Conservation (phyloP, 1,284 basidiomycete genomes). For the Phenoliferia sp. region DNA sequence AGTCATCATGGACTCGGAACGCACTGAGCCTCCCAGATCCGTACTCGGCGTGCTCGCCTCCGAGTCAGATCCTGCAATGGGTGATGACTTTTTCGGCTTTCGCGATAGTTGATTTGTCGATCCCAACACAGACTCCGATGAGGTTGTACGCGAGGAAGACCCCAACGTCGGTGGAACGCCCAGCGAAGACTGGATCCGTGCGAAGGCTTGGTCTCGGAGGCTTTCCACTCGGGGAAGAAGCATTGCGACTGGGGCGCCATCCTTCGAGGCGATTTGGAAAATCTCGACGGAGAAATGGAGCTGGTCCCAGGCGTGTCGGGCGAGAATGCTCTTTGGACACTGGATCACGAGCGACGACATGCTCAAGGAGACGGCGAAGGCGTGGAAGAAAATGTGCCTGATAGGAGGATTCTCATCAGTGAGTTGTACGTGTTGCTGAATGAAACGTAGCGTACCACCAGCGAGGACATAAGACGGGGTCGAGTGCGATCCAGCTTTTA, state of each 20-base stretch:
- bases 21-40: too few species aligned
- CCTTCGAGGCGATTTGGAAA: constrained; percentile 22
- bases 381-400: constrained; percentile 30
- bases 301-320: constrained; percentile 31
- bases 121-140: neutral
- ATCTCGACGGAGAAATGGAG: constrained; percentile 22
- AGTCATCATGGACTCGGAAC: too few species aligned
- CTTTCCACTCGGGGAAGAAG: constrained; percentile 25
- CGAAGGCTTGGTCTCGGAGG: constrained; percentile 28
- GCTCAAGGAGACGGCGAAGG: constrained; percentile 28
- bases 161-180: neutral
- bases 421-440: too few species aligned
- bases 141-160: neutral
- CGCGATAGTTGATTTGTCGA: neutral
- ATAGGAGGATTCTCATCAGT: too few species aligned
- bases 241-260: constrained; percentile 27
- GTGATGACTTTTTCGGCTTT: neutral
- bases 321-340: constrained; percentile 24
- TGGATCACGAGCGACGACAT: constrained; percentile 31
- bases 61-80: too few species aligned
- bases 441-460: constrained; percentile 24
- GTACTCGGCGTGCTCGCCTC: too few species aligned
- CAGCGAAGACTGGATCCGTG: constrained; percentile 16
- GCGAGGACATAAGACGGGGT: constrained; percentile 26
- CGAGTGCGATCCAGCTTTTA: constrained; percentile 17